Evolutionary conservation across 2,329 filamentous ascomycete genomes (phyloP).

Genomic region (Epichloe uncinata): DNA sequence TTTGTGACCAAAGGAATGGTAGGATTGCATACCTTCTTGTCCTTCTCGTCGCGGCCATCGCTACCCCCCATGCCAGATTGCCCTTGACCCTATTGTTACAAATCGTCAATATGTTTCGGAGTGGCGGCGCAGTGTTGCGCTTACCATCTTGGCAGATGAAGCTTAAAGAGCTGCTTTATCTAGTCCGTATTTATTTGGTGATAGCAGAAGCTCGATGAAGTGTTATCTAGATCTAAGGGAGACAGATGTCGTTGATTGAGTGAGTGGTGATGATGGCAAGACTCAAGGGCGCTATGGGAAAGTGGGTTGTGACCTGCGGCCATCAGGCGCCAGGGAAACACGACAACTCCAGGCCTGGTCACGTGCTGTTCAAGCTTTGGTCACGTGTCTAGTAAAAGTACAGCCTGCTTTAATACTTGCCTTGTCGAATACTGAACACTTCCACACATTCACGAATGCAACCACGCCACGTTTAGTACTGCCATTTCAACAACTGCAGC

Average conservation of each 20-base stretch:
- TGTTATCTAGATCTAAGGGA: background rate
- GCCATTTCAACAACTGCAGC: too few relatives aligned
- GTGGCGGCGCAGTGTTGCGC: slow-evolving; percentile 7
- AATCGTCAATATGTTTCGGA: background rate
- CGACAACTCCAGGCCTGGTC: slow-evolving; percentile 21
- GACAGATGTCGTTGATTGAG: slow-evolving; percentile 3
- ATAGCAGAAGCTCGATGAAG: background rate
- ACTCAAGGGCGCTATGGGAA: slow-evolving; percentile 9
- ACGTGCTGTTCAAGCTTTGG: background rate
- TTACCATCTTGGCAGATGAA: slow-evolving; percentile 23
- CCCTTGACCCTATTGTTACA: slow-evolving; percentile 53
- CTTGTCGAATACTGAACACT: too few relatives aligned
- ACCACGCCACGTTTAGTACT: too few relatives aligned
- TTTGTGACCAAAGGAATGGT: background rate
- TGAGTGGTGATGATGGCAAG: slow-evolving; percentile 12
- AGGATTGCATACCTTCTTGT: slow-evolving; percentile 64
- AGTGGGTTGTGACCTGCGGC: slow-evolving; percentile 15
- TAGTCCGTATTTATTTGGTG: background rate
- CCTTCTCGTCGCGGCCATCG: slow-evolving; percentile 73
- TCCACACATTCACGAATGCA: too few relatives aligned
- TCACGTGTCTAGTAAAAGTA: background rate
- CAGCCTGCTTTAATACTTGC: too few relatives aligned
- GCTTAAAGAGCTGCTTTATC: slow-evolving; percentile 15
- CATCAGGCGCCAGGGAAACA: slow-evolving; percentile 32
- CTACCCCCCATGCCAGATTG: slow-evolving; percentile 77